Evolutionary conservation across 768 basidiomycete genomes (phyloP).

Genomic region (Lepiota subincarnata): DNA sequence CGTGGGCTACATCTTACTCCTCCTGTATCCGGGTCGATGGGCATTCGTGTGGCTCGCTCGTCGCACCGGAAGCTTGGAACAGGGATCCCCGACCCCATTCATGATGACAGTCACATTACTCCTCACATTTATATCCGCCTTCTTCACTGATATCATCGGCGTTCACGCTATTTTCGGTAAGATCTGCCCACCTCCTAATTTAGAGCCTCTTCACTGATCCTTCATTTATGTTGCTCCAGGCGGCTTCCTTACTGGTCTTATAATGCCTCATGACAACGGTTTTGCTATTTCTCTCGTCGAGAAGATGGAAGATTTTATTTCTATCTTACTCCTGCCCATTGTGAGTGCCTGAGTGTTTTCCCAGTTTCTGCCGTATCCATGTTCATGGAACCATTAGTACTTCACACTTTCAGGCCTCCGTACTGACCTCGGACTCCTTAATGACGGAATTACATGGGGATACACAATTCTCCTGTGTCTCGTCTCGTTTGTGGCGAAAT

Average conservation of each 20-base stretch:
- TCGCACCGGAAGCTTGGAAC: slow-evolving; percentile 68
- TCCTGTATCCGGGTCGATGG: slow-evolving; percentile 62
- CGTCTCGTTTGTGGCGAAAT: slow-evolving; percentile 79
- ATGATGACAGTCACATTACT: slow-evolving; percentile 82
- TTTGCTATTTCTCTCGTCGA: slow-evolving; percentile 78
- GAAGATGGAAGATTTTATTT: slow-evolving; percentile 85
- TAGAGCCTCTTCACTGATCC: slow-evolving; percentile 16
- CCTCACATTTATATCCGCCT: slow-evolving; percentile 68
- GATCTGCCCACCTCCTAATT: slow-evolving; percentile 2
- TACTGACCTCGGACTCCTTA: slow-evolving; percentile 75
- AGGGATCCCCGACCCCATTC: slow-evolving; percentile 62
- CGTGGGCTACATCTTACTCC: slow-evolving; percentile 60
- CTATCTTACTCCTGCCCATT: slow-evolving; percentile 70
- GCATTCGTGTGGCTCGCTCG: slow-evolving; percentile 63
- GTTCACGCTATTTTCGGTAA: slow-evolving; percentile 65
- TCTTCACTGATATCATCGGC: slow-evolving; percentile 86
- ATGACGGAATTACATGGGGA: slow-evolving; percentile 77
- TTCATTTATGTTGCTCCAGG: slow-evolving; percentile 33
- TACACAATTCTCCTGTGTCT: slow-evolving; percentile 72
- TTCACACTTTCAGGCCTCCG: slow-evolving; percentile 74
- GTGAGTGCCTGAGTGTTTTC: slow-evolving; percentile 38
- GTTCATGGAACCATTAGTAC: slow-evolving; percentile 41
- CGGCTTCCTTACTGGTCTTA: slow-evolving; percentile 77
- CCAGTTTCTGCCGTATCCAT: background rate
- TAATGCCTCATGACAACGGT: slow-evolving; percentile 80